phyloP scores from a whole-genome alignment of 2,329 filamentous ascomycete genomes.

The Ascochyta fabae region DNA sequence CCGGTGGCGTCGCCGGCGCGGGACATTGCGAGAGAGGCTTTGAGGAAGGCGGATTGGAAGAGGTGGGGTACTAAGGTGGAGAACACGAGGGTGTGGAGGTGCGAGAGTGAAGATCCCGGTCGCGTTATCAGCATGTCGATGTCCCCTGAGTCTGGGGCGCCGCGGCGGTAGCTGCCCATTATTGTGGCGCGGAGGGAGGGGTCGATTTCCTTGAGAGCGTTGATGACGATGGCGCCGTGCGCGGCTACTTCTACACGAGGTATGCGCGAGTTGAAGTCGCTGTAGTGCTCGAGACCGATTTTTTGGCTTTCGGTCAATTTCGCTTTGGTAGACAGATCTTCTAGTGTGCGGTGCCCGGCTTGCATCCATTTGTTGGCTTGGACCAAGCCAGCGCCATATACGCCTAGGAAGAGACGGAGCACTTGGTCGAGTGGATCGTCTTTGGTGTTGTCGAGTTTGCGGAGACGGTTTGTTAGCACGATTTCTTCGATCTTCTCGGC shows the following conservation, averaged over 20 bases:
- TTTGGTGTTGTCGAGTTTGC: constrained; percentile 73
- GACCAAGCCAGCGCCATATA: constrained; percentile 77
- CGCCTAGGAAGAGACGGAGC: constrained; percentile 73
- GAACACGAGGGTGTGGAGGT: constrained; percentile 69
- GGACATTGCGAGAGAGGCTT: constrained; percentile 68
- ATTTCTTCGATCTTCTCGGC: constrained; percentile 92
- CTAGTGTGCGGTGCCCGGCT: constrained; percentile 74
- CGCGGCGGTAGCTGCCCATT: constrained; percentile 84
- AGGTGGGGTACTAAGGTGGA: constrained; percentile 68
- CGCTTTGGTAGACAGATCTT: constrained; percentile 69
- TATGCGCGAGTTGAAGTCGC: constrained; percentile 80
- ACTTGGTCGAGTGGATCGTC: constrained; percentile 69
- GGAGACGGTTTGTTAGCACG: constrained; percentile 72
- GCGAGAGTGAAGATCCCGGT: constrained; percentile 57
- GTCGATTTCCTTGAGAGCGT: constrained; percentile 67
- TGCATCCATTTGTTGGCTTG: constrained; percentile 79
- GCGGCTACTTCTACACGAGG: constrained; percentile 76
- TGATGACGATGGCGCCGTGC: constrained; percentile 70
- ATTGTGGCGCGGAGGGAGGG: constrained; percentile 71
- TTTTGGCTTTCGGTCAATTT: constrained; percentile 72
- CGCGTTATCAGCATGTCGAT: constrained; percentile 86
- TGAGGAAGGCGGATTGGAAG: constrained; percentile 68
- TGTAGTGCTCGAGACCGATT: constrained; percentile 79
- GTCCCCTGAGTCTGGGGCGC: constrained; percentile 75
- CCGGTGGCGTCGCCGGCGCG: constrained; percentile 58